These are phyloP conservation scores for Clavariopsis aquatica DNA, from an alignment of 495 filamentous ascomycete genomes.

Conservation along the genomic window DNA sequence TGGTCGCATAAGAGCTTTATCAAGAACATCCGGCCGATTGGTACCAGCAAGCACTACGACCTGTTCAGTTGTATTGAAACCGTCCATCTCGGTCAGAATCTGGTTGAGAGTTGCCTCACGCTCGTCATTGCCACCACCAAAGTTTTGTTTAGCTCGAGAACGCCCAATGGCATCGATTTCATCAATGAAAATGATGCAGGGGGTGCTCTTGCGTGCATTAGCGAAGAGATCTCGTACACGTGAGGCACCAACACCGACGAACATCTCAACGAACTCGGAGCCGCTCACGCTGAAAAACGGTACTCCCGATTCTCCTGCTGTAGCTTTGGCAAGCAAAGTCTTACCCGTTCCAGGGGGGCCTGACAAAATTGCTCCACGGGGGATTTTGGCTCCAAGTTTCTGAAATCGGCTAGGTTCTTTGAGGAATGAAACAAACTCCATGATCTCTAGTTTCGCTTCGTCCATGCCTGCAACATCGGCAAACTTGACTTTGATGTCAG, in stretches of 20 bases:
- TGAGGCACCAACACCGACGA: slow-evolving; percentile 95
- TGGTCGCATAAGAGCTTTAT: slow-evolving; percentile 93
- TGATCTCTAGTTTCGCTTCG: slow-evolving; percentile 96
- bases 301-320: slow-evolving; percentile 94
- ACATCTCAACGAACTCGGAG: slow-evolving; percentile 99
- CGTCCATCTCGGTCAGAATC: slow-evolving; percentile 98
- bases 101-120: slow-evolving; percentile 96
- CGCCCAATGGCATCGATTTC: slow-evolving; percentile 98
- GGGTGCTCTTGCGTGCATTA: slow-evolving; percentile 90
- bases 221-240: slow-evolving; percentile 93
- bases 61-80: slow-evolving; percentile 96
- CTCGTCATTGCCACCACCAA: slow-evolving; percentile 92
- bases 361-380: slow-evolving; percentile 91
- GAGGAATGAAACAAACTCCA: slow-evolving; percentile 98
- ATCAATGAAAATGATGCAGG: slow-evolving; percentile 99
- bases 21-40: slow-evolving; percentile 89
- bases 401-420: slow-evolving; percentile 87
- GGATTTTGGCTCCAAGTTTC: slow-evolving; percentile 94
- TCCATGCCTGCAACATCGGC: slow-evolving; percentile 98
- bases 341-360: slow-evolving; percentile 98
- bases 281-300: slow-evolving; percentile 98
- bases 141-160: slow-evolving; percentile 72
- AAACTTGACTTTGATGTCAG: slow-evolving; percentile 93
- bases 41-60: slow-evolving; percentile 98
- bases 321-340: slow-evolving; percentile 94